Base-by-base conservation (phyloP, 2,329 filamentous ascomycete genomes). In the Scedosporium boydii region DNA sequence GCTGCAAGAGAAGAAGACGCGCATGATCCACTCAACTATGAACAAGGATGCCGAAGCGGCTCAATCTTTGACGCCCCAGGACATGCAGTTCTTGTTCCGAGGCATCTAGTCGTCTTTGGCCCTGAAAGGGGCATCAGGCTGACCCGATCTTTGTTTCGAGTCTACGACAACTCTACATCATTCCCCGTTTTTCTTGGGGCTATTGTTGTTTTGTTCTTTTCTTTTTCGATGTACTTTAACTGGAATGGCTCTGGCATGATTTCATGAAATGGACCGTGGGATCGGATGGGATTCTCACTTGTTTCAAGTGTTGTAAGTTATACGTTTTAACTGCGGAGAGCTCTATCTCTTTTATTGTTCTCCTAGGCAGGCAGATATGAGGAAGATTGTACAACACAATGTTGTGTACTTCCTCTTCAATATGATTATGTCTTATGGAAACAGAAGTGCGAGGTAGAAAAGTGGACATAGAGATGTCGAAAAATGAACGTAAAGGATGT, bases 1-100 rank as follows among this genome's bases (percentile, higher is more conserved):
- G 67, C 82, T 99, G 27, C 95, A 99, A 73, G 95, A 99, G 78
- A 99, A 99, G 84, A 99, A 99, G 78, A 92, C 93, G 0, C 93
- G 89, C 71, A 93, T 99, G 90, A 99, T 99, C 71, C 91, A 93
- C 68, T 93, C 92, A 29, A 99, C 95, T 0, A 93, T 99, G 74
- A 97, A 98, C 74, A 89, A 91, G 53, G 93, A 98, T 71, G 88
- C 95, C 68, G 83, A 89, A 56, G 91, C 93, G 0, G 90, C 98
- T 84, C 91, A 98, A 72, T 93, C 92, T 62, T 78, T 99, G 65
- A 96, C 87, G 14, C 87, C 91, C 0, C 89, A 93, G 73, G 95
- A 99, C 72, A 89, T 99, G 83, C 90, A 96, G 75, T 99, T 99
- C 76, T 79, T 99, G 67, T 99, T 99, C 83, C 85, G 93, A 42